A percentile compares a stretch with the other conserved stretches of the same genome.
Evolutionary conservation across 1,139 yeast species (phyloP).

Genomic region (Saccharomycopsis crataegensis): DNA sequence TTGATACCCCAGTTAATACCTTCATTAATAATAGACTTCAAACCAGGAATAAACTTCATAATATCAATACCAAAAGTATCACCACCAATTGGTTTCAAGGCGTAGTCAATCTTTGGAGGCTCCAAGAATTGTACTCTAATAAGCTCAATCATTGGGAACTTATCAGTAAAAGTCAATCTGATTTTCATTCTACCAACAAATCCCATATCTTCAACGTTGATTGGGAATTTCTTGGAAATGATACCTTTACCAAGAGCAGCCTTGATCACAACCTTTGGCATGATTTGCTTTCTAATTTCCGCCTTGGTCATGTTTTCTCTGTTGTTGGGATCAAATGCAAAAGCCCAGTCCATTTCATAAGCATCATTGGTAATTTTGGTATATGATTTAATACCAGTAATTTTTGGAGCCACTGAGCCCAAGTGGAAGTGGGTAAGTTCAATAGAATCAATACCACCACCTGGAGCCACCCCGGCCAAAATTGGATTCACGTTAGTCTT

Average conservation of each 20-base stretch:
- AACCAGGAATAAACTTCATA: slow-evolving; percentile 77
- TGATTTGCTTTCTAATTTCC: slow-evolving; percentile 60
- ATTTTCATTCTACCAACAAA: slow-evolving; percentile 66
- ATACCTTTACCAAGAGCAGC: slow-evolving; percentile 74
- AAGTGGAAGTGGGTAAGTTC: slow-evolving; percentile 69
- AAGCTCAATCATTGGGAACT: slow-evolving; percentile 67
- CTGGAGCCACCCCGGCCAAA: slow-evolving; percentile 68
- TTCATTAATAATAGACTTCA: slow-evolving; percentile 63
- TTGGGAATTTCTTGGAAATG: slow-evolving; percentile 65
- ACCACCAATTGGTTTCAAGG: slow-evolving; percentile 83
- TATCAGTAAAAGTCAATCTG: slow-evolving; percentile 50
- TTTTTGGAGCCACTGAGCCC: slow-evolving; percentile 73
- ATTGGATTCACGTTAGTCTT: slow-evolving; percentile 57
- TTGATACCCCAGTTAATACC: slow-evolving; percentile 62
- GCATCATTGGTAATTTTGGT: slow-evolving; percentile 58
- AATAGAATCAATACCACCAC: slow-evolving; percentile 69
- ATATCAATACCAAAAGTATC: slow-evolving; percentile 76
- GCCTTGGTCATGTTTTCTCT: slow-evolving; percentile 75
- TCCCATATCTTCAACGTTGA: slow-evolving; percentile 72
- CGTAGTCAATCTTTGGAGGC: slow-evolving; percentile 71
- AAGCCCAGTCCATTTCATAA: slow-evolving; percentile 79
- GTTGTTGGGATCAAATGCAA: slow-evolving; percentile 73
- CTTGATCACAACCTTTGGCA: slow-evolving; percentile 74
- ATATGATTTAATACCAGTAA: slow-evolving; percentile 63
- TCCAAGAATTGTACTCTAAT: slow-evolving; percentile 68